Evolutionary conservation across 2,329 filamentous ascomycete genomes (phyloP).

Genomic region (Fusarium secorum): DNA sequence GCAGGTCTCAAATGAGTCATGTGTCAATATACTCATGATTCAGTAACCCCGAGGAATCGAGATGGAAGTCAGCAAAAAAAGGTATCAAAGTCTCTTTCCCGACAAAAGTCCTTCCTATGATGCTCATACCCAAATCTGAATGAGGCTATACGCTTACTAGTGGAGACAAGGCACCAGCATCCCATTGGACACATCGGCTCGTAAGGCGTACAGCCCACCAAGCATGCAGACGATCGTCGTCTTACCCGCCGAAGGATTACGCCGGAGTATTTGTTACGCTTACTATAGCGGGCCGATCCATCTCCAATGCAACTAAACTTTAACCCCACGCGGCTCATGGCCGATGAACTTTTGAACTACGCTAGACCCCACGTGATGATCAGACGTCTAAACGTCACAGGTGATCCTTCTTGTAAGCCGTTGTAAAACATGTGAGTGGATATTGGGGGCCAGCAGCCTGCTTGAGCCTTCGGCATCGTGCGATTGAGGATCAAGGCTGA

Average conservation of each 20-base stretch:
- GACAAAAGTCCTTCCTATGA: background rate
- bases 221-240: background rate
- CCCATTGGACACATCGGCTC: accelerated
- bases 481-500: background rate
- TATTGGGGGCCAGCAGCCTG: background rate
- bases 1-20: background rate
- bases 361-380: background rate
- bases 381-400: background rate
- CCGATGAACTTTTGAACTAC: background rate
- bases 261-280: background rate
- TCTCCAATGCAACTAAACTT: background rate
- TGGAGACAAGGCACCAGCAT: background rate
- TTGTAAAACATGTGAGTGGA: background rate
- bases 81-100: accelerated
- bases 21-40: accelerated
- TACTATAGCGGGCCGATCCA: background rate
- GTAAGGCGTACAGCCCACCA: background rate
- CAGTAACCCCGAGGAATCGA: accelerated
- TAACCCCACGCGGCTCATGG: background rate
- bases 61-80: background rate
- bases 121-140: too few species aligned
- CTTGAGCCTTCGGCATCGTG: accelerated
- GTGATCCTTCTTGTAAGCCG: accelerated
- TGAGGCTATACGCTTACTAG: background rate
- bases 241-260: background rate